These are phyloP conservation scores for Phytophthora hybrid DNA, from an alignment of 352 stramenopile species.

Conservation along the genomic window DNA sequence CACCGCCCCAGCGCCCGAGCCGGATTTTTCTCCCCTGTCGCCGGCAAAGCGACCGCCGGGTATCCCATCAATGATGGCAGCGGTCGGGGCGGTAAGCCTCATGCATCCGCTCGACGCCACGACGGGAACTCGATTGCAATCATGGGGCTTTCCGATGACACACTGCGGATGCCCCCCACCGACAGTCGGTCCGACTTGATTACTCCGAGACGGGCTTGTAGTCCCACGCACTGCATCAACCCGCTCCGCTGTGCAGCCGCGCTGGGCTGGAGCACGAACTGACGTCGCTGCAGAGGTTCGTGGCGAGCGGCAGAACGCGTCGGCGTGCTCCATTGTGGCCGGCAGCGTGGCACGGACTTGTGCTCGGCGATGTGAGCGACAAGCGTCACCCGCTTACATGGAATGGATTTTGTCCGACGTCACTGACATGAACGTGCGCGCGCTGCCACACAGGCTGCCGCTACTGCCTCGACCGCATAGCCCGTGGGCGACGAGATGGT, in stretches of 20 bases:
- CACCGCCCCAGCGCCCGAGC: too few species aligned
- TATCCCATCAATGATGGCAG: conserved; percentile 8
- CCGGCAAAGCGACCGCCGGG: conserved; percentile 3
- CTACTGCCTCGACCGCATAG: background rate
- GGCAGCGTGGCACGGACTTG: conserved; percentile 21
- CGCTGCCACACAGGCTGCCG: background rate
- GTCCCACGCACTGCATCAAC: conserved; percentile 3
- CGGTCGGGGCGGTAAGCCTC: background rate
- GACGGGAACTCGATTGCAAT: background rate
- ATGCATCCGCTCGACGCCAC: background rate
- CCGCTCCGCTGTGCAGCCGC: background rate
- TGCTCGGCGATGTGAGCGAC: background rate
- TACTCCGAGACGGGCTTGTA: background rate
- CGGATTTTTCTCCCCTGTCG: conserved; percentile 3
- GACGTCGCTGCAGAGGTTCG: conserved; percentile 45
- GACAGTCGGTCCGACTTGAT: background rate
- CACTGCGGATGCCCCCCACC: too few species aligned
- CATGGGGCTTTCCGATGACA: background rate
- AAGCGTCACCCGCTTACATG: background rate
- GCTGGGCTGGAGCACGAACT: conserved; percentile 41
- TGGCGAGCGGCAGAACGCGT: conserved; percentile 43
- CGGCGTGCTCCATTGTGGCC: conserved; percentile 38
- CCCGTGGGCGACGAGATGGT: too few species aligned
- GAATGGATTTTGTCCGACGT: too few species aligned
- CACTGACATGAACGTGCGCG: too few species aligned